phyloP scores from a whole-genome alignment of 345 rosid species.

The Lagerstroemia speciosa region DNA sequence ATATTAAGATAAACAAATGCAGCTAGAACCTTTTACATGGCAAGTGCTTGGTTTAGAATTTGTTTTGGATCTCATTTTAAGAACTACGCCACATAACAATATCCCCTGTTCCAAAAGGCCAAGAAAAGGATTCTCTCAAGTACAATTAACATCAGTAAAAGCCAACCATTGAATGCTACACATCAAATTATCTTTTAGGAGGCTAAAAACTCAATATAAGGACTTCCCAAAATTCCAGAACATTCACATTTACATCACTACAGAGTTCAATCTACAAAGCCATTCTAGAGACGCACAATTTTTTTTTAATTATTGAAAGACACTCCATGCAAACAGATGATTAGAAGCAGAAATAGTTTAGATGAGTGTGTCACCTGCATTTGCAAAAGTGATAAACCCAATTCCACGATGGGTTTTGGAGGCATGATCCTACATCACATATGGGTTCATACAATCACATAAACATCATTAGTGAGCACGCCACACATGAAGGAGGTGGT shows the following conservation, averaged over 20 bases:
- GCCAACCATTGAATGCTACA: not conserved
- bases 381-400: conserved; percentile 83
- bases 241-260: not conserved
- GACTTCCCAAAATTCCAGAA: not conserved
- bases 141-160: not conserved
- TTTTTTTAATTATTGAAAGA: not conserved
- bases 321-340: not conserved
- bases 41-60: too few relatives aligned
- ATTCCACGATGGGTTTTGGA: conserved; percentile 90
- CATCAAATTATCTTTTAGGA: not conserved
- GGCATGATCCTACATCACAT: conserved; percentile 54
- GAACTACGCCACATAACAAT: not conserved
- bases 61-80: too few relatives aligned
- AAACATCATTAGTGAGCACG: conserved; percentile 3
- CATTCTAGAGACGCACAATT: not conserved
- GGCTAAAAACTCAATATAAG: not conserved
- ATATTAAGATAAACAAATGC: too few relatives aligned
- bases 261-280: not conserved
- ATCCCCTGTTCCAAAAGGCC: not conserved
- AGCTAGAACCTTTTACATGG: too few relatives aligned
- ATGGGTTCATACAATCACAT: conserved; percentile 8
- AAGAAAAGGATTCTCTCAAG: not conserved
- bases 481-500: not conserved
- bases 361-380: conserved; percentile 52
- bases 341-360: not conserved